Base-by-base conservation (phyloP, 2,329 filamentous ascomycete genomes). In the Penicillium hesseltinei region DNA sequence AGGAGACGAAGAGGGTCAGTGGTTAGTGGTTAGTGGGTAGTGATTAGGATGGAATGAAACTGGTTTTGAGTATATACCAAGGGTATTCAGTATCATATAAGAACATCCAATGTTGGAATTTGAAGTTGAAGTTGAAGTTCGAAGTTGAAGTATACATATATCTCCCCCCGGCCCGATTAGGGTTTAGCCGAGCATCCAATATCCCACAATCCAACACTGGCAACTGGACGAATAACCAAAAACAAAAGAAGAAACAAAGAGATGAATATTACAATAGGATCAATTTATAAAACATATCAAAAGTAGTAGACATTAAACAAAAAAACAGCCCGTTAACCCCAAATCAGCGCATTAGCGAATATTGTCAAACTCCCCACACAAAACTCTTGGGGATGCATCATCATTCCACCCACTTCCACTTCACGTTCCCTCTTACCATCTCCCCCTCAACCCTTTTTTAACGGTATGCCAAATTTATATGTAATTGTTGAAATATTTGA, bases 131-230 rank as follows among this genome's bases (percentile, higher is more conserved):
- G 23, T 23, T 23, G 23, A 23, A 27, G 25, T 27, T n/a, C n/a
- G 27, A 29, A 23, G 23, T 23, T 23, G 23, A 23, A 27, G 25
- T 27, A 27, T 27, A 27, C 25, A 29, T 11, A 19, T 49, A 17
- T 47, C 45, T 35, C 31, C 5, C 23, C 23, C 7, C 17, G 17
- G 17, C 36, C 52, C 39, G 39, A 56, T 70, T 74, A 74, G 72
- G 72, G 71, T 73, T 74, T 74, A 74, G 71, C 71, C 72, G 72
- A 74, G 72, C 64, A 66, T 62, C 53, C n/a, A 50, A 52, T 64
- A 69, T 68, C 69, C 63, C 59, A 66, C 57, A 59, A 61, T 61
- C 61, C 49, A 62, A 52, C n/a, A n/a, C 15, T 33, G 40, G 8
- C 13, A 35, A 33, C 31, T 29, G 17, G 21, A 40, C 13, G 25